Conservation (phyloP, 2,329 filamentous ascomycete genomes). For the Coniochaeta pulveracea region DNA sequence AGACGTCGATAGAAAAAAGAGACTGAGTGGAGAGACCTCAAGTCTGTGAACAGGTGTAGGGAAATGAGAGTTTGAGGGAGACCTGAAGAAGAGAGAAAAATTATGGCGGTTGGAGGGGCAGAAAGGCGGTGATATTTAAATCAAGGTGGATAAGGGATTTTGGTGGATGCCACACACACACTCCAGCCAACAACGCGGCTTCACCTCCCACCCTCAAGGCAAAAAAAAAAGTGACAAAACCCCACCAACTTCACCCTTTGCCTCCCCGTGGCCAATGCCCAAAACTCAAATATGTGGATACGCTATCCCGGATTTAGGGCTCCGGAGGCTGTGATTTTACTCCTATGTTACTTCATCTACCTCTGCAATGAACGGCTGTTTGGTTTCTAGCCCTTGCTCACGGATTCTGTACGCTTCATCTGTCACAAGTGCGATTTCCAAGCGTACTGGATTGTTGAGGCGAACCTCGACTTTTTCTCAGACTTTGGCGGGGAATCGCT, state of each 20-base stretch:
- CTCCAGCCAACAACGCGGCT: too few relatives aligned
- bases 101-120: conserved; percentile 12
- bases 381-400: not conserved
- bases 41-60: conserved; percentile 18
- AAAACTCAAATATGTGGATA: not conserved
- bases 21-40: conserved; percentile 27
- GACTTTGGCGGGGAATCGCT: not conserved
- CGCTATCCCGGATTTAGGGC: not conserved
- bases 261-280: conserved; percentile 1
- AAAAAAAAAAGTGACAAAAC: conserved; percentile 8
- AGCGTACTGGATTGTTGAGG: not conserved
- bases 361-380: not conserved
- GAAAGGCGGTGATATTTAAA: conserved; percentile 20
- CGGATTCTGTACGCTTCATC: not conserved
- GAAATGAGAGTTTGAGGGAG: conserved; percentile 21
- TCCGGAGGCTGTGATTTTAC: conserved; percentile 1
- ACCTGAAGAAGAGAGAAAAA: conserved; percentile 19
- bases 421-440: not conserved
- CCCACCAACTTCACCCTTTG: conserved; percentile 2
- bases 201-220: too few relatives aligned
- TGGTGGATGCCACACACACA: conserved; percentile 7
- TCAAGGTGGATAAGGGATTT: conserved; percentile 8
- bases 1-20: conserved; percentile 15
- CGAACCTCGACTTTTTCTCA: conserved; percentile 3
- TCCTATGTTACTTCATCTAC: not conserved